Evolutionary conservation across 306 rosid genomes (phyloP).

Genomic region (Begonia fuchsioides): DNA sequence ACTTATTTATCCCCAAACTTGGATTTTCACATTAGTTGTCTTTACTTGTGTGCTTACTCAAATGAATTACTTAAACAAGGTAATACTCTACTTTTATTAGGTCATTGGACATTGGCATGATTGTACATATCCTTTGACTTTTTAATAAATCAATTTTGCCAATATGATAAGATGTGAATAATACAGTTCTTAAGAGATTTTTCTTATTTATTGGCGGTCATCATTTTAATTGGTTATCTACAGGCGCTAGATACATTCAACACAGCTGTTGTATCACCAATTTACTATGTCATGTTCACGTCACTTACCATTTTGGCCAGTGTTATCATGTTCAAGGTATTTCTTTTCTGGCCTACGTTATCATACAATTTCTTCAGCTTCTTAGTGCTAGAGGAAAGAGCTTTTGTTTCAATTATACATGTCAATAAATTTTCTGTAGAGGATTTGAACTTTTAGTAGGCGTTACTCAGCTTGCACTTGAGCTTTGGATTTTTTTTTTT

Average conservation of each 20-base stretch:
- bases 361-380: background rate
- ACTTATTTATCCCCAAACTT: constrained; percentile 82
- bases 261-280: constrained; percentile 99
- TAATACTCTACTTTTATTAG: constrained; percentile 3
- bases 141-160: too few species aligned
- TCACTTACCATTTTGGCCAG: constrained; percentile 93
- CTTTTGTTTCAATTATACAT: too few species aligned
- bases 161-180: too few species aligned
- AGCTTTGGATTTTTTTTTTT: too few species aligned
- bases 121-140: too few species aligned
- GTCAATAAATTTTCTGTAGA: too few species aligned
- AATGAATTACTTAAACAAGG: constrained; percentile 99
- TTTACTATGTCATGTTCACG: constrained; percentile 97
- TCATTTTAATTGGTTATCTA: constrained; percentile 12
- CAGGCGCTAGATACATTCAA: constrained; percentile 99
- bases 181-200: too few species aligned
- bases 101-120: too few species aligned
- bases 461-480: too few species aligned
- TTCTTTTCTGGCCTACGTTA: constrained; percentile 7
- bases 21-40: constrained; percentile 80
- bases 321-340: constrained; percentile 96
- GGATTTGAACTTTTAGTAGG: too few species aligned
- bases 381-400: too few species aligned
- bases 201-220: too few species aligned
- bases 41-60: constrained; percentile 82